Conservation (phyloP, 129 eudicot species). For the Pulicaria dysenterica region DNA sequence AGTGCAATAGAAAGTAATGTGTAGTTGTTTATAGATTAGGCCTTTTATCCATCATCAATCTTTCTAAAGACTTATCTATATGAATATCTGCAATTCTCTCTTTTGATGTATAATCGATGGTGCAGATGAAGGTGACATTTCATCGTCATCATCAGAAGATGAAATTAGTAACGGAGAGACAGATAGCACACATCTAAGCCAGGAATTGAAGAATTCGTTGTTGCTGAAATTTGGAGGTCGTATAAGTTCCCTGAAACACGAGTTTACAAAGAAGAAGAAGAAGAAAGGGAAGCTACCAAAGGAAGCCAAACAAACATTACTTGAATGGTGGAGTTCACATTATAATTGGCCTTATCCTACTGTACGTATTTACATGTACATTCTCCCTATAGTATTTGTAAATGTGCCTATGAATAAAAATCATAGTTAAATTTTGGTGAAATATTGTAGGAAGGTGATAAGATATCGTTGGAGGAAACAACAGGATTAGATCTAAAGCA, state of each 20-base stretch:
- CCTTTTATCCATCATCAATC: background rate
- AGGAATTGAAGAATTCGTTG: conserved; percentile 72
- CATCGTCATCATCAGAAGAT: conserved; percentile 70
- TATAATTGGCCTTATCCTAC: conserved; percentile 96
- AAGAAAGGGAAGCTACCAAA: conserved; percentile 93
- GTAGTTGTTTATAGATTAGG: background rate
- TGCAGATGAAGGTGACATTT: conserved; percentile 39
- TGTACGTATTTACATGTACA: conserved; percentile 38
- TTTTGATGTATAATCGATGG: no score
- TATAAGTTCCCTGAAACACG: conserved; percentile 57
- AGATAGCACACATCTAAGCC: conserved; percentile 47
- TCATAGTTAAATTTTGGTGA: no score
- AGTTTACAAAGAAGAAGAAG: conserved; percentile 79
- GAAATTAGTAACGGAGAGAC: conserved; percentile 60
- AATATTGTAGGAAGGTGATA: conserved; percentile 71
- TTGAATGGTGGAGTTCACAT: conserved; percentile 93
- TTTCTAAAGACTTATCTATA: no score
- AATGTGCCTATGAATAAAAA: background rate
- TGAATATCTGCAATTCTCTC: no score
- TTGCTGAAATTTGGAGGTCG: conserved; percentile 73
- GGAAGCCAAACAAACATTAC: conserved; percentile 73
- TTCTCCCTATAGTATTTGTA: no score
- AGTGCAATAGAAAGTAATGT: no score
- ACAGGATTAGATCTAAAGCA: conserved; percentile 89
- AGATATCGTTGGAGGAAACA: conserved; percentile 62